Conservation (phyloP, 306 rosid species). For the Cicer chorassanicum region DNA sequence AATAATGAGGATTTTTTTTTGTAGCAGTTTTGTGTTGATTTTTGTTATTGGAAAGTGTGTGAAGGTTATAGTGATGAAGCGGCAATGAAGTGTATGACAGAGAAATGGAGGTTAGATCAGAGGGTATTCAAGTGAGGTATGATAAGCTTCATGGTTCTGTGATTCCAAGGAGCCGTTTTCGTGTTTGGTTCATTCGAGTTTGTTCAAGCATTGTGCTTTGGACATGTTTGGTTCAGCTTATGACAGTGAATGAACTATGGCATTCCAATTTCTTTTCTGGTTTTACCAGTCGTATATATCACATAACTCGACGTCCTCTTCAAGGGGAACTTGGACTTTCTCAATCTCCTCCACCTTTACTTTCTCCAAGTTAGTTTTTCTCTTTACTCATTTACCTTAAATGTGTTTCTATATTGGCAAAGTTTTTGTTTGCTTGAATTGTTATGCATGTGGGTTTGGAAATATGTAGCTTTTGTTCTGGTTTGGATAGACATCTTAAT, state of each 20-base stretch:
- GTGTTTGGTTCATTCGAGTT: constrained; percentile 83
- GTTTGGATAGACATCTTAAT: too few species aligned
- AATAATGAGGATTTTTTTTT: constrained; percentile 4
- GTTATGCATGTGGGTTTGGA: constrained; percentile 3
- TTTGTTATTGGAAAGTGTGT: constrained; percentile 38
- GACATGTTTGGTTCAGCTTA: constrained; percentile 90
- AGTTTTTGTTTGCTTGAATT: constrained; percentile 26
- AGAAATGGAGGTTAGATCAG: constrained; percentile 89
- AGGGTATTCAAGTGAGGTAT: constrained; percentile 62
- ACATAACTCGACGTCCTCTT: constrained; percentile 47
- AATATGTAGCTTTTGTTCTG: not conserved
- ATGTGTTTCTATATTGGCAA: not conserved
- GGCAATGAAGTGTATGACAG: constrained; percentile 74
- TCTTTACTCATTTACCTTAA: not conserved
- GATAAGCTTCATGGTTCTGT: constrained; percentile 76
- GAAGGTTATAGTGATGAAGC: constrained; percentile 62
- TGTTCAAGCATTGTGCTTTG: constrained; percentile 89
- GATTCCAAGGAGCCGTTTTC: constrained; percentile 73
- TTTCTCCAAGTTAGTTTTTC: constrained; percentile 70
- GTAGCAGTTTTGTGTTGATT: not conserved
- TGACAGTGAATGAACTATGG: constrained; percentile 87
- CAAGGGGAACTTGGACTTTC: constrained; percentile 37
- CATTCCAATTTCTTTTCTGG: constrained; percentile 70
- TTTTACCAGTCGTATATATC: constrained; percentile 64
- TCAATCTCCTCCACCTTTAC: constrained; percentile 57